Base-by-base conservation (phyloP, 177 flowering plant species). In the Vitis hybrid region DNA sequence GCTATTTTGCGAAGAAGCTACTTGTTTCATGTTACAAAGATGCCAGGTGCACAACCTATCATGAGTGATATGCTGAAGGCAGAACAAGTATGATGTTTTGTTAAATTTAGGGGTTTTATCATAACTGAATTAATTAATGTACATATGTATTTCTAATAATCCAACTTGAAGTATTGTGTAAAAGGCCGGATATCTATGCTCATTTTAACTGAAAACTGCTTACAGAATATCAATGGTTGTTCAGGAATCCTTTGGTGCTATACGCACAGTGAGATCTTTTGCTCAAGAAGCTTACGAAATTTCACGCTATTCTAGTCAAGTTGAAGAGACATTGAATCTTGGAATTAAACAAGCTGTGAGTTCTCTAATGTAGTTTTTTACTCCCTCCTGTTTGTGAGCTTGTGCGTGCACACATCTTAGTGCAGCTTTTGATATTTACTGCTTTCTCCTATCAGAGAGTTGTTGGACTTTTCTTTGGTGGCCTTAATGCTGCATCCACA, bases 201-300 rank as follows among this genome's bases (percentile, higher is more conserved):
- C 45, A 40, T 40, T 7, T 4, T 40, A 40, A 40, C 45, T 40
- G 8, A 40, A 40, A 40, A 40, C 45, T 40, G 45, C 5, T 40
- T 7, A 40, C 45, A 40, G 57, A 13, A 13, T 54, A 19, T 60
- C 10, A 12, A 14, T 15, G 45, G 45, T 40, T 40, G 45, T 5
- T 49, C 77, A 96, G 99, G 99, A 94, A 86, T 84, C 97, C 62
- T 96, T 96, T 84, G 98, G 99, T 45, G 97, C 98, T 4, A 81
- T 94, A 56, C 91, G 98, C 26, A 96, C 98, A 4, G 99, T 96
- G 14, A 83, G 99, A 84, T 94, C 98, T 60, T 96, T 96, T 86
- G 97, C 98, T 32, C 92, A 93, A 78, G 99, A 96, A 88, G 83
- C 72, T n/a, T 82, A 86, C 75, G 97, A 85, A 71, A 73, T 83